Evolutionary conservation across 2,329 filamentous ascomycete species (phyloP).

Genomic region (Ceratocystis diversiconidia): DNA sequence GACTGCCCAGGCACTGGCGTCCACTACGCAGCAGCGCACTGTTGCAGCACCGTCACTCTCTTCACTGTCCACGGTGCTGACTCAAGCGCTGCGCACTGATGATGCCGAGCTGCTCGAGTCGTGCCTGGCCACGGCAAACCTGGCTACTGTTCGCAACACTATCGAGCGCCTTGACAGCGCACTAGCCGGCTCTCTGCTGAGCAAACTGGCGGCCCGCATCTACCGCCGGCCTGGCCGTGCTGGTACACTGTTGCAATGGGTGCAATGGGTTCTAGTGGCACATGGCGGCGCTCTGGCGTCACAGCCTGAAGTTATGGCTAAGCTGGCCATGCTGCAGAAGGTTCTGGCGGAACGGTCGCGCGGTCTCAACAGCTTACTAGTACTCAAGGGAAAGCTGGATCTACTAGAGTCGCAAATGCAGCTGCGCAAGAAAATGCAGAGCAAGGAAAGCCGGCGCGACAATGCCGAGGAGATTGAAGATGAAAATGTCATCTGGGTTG

Average conservation of each 20-base stretch:
- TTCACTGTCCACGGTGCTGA: conserved; percentile 81
- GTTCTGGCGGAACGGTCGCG: conserved; percentile 77
- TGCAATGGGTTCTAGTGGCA: conserved; percentile 84
- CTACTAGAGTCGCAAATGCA: conserved; percentile 85
- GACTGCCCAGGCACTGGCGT: conserved; percentile 26
- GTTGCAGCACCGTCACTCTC: conserved; percentile 54
- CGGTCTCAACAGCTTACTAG: conserved; percentile 66
- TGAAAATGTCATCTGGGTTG: conserved; percentile 71
- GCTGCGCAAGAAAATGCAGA: conserved; percentile 55
- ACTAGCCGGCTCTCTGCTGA: conserved; percentile 64
- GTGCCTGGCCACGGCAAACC: conserved; percentile 69
- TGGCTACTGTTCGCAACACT: conserved; percentile 66
- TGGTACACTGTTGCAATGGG: conserved; percentile 83
- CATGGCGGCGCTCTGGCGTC: conserved; percentile 84
- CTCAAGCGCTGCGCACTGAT: conserved; percentile 84
- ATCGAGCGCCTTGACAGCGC: conserved; percentile 80
- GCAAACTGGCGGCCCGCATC: conserved; percentile 73
- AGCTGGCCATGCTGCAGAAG: conserved; percentile 64
- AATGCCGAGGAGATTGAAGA: conserved; percentile 34
- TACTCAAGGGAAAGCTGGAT: conserved; percentile 88
- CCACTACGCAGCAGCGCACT: conserved; percentile 25
- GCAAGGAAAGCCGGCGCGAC: conserved; percentile 24
- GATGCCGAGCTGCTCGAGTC: conserved; percentile 82
- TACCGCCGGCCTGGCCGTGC: conserved; percentile 78
- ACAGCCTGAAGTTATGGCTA: conserved; percentile 68